Conservation (phyloP, 225 moss, liverwort and hornwort genomes). For the Physcomitrium patens region DNA sequence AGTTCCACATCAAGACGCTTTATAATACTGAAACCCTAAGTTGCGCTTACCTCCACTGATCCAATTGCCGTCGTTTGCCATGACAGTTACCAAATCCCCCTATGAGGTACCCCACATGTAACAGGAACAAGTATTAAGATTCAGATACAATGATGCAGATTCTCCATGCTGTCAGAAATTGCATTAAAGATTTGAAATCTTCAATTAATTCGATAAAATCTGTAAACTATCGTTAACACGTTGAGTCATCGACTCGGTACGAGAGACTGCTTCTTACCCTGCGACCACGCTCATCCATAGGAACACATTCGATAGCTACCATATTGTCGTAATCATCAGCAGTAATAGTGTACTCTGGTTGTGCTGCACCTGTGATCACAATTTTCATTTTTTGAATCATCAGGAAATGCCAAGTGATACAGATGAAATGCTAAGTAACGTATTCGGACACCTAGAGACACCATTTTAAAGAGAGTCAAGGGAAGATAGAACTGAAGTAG, state of each 20-base stretch:
- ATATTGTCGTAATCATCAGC: slow-evolving; percentile 82
- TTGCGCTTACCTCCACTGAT: slow-evolving; percentile 64
- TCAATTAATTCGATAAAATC: neutral
- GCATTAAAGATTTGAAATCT: neutral
- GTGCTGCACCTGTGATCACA: slow-evolving; percentile 66
- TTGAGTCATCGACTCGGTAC: neutral
- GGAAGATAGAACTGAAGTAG: neutral
- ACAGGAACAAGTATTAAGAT: neutral
- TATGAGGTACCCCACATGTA: slow-evolving; percentile 30
- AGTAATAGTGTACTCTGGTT: slow-evolving; percentile 85
- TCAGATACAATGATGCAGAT: neutral
- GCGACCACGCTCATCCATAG: slow-evolving; percentile 83
- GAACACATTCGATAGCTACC: slow-evolving; percentile 87
- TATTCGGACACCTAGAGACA: neutral
- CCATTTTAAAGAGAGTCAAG: neutral
- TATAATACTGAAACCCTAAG: neutral
- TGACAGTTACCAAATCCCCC: slow-evolving; percentile 81
- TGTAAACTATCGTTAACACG: neutral
- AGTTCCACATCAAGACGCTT: slow-evolving; percentile 5
- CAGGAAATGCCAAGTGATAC: too few relatives aligned
- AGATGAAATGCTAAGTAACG: neutral
- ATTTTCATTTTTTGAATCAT: too few relatives aligned
- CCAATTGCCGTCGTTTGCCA: slow-evolving; percentile 82
- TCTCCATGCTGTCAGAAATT: neutral
- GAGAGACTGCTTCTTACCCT: slow-evolving; percentile 43